Conservation (phyloP, 2,329 filamentous ascomycete genomes). For the Stemphylium lycopersici region DNA sequence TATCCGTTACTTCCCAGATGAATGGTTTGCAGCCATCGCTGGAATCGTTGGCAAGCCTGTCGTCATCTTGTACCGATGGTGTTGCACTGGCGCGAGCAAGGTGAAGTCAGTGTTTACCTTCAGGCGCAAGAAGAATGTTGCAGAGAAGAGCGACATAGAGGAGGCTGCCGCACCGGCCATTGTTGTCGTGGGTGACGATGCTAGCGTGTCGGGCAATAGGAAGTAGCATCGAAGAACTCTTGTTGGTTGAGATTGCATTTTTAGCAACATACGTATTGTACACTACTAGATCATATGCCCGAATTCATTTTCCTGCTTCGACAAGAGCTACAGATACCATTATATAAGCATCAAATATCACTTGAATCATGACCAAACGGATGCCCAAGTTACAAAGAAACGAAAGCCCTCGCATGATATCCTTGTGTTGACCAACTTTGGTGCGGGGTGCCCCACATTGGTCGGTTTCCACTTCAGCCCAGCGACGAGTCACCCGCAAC, state of each 20-base stretch:
- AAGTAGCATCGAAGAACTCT: not conserved
- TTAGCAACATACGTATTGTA: no score
- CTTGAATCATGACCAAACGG: no score
- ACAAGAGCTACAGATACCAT: no score
- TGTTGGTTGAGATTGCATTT: not conserved
- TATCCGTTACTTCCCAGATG: conserved; percentile 60
- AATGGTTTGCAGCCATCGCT: conserved; percentile 34
- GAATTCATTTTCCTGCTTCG: no score
- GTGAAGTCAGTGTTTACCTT: conserved; percentile 25
- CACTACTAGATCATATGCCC: no score
- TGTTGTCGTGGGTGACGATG: conserved; percentile 19
- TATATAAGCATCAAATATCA: no score
- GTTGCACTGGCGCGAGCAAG: conserved; percentile 13
- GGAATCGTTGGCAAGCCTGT: conserved; percentile 29
- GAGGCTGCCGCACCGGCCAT: conserved; percentile 24
- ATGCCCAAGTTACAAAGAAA: no score
- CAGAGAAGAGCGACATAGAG: conserved; percentile 25
- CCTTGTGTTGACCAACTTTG: no score
- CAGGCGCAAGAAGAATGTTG: conserved; percentile 11
- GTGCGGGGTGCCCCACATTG: no score
- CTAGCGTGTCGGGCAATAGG: conserved; percentile 4
- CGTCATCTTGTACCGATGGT: conserved; percentile 28
- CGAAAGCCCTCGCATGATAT: no score
- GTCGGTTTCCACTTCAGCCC: no score
- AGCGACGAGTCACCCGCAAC: no score